Evolutionary conservation across 2,329 filamentous ascomycete species (phyloP).

Genomic region (Exophiala phaeomuriformis): DNA sequence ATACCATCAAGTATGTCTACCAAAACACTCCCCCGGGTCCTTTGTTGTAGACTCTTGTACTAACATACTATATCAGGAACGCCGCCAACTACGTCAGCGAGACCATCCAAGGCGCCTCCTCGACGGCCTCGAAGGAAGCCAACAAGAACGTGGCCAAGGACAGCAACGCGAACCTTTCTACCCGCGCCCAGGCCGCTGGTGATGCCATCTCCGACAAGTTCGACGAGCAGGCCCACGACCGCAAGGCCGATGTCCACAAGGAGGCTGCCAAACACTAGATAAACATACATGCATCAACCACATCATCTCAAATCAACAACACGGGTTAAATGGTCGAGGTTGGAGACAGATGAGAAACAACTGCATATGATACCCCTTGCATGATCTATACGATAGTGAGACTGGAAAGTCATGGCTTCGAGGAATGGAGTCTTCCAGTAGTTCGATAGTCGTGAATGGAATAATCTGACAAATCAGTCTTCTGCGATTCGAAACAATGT

Average conservation of each 20-base stretch:
- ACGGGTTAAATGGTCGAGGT: too few species aligned
- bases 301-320: neutral
- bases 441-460: neutral
- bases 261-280: slow-evolving; percentile 27
- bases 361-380: neutral
- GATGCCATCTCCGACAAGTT: slow-evolving; percentile 48
- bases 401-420: neutral
- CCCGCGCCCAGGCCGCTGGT: slow-evolving; percentile 48
- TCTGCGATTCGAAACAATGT: neutral
- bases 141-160: slow-evolving; percentile 65
- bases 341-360: neutral
- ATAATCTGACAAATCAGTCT: neutral
- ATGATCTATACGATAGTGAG: neutral
- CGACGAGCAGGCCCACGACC: slow-evolving; percentile 37
- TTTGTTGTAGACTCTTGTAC: neutral
- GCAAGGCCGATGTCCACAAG: slow-evolving; percentile 27
- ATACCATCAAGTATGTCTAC: slow-evolving; percentile 25
- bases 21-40: neutral
- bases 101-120: slow-evolving; percentile 51
- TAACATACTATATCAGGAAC: slow-evolving; percentile 38
- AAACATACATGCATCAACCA: neutral
- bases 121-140: slow-evolving; percentile 57
- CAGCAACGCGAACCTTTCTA: slow-evolving; percentile 43
- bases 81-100: slow-evolving; percentile 64
- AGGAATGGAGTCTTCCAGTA: neutral